Conservation (phyloP, 139 green algal genomes). For the Picochlorum sp. region DNA sequence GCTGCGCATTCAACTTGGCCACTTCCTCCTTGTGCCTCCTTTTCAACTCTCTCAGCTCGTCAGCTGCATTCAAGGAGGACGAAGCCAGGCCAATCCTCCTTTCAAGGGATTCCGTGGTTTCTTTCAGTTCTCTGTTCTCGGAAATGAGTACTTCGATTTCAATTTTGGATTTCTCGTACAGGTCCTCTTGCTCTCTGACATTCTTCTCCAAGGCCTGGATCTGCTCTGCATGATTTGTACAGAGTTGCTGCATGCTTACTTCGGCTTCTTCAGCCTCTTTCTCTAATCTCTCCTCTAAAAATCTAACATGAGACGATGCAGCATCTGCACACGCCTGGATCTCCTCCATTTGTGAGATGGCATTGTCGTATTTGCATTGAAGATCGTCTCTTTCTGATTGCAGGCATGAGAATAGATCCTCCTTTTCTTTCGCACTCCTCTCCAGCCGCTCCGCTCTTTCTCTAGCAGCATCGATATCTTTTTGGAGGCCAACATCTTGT, state of each 20-base stretch:
- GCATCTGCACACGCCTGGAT: conserved; percentile 52
- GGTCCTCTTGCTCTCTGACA: background rate
- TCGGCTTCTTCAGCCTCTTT: conserved; percentile 29
- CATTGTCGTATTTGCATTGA: conserved; percentile 10
- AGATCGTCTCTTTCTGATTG: background rate
- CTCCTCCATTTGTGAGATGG: conserved; percentile 45
- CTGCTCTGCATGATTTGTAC: background rate
- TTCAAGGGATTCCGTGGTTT: conserved; percentile 30
- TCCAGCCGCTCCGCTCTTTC: conserved; percentile 5
- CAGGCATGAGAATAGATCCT: conserved; percentile 14
- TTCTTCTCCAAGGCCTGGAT: background rate
- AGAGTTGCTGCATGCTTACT: conserved; percentile 4
- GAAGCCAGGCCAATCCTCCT: conserved; percentile 55
- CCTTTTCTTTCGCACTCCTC: background rate
- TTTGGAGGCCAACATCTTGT: conserved; percentile 12
- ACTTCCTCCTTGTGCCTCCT: conserved; percentile 71
- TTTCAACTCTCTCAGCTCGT: conserved; percentile 71
- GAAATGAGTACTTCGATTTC: conserved; percentile 19
- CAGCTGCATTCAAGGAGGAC: conserved; percentile 52
- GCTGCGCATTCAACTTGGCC: conserved; percentile 42
- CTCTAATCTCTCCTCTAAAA: conserved; percentile 59
- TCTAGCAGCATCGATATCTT: conserved; percentile 10
- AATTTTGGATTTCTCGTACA: conserved; percentile 6
- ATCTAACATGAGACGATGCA: conserved; percentile 45
- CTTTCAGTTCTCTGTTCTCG: conserved; percentile 17